Conservation (phyloP, 2,329 filamentous ascomycete species). For the Colletotrichum kahawae region DNA sequence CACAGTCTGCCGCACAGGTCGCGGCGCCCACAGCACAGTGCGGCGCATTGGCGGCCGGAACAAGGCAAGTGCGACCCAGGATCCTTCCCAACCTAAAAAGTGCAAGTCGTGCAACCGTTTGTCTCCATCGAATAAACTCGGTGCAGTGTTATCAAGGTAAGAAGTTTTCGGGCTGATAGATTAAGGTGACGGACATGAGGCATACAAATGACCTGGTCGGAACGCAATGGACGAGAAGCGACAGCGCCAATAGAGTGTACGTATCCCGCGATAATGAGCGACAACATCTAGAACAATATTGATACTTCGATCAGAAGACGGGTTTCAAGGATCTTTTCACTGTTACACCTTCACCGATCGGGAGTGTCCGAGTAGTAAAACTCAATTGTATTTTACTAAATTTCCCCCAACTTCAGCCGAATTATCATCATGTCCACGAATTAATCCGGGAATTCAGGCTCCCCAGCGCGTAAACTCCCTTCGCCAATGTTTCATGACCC, state of each 20-base stretch:
- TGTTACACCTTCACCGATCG: neutral
- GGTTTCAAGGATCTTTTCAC: neutral
- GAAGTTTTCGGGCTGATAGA: neutral
- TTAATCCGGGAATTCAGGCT: conserved; percentile 7
- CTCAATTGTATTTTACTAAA: neutral
- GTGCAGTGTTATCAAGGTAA: neutral
- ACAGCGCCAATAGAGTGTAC: neutral
- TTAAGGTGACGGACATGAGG: neutral
- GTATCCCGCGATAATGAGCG: neutral
- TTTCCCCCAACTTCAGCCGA: neutral
- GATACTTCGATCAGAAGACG: neutral
- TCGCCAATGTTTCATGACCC: neutral
- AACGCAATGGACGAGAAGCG: neutral
- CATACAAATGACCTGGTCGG: neutral
- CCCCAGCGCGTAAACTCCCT: neutral
- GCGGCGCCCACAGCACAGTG: neutral
- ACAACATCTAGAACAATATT: neutral
- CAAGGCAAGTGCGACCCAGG: neutral
- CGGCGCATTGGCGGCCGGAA: neutral
- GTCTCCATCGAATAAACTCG: neutral
- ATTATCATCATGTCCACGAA: conserved; percentile 4
- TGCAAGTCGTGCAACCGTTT: neutral
- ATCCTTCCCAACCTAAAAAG: neutral
- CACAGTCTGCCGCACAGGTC: neutral
- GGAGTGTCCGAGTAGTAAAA: neutral